Percentiles rank a stretch among this genome's conserved stretches.
These are phyloP conservation scores for Trametes cubensis DNA, from an alignment of 768 basidiomycete species.

Conservation along the genomic window DNA sequence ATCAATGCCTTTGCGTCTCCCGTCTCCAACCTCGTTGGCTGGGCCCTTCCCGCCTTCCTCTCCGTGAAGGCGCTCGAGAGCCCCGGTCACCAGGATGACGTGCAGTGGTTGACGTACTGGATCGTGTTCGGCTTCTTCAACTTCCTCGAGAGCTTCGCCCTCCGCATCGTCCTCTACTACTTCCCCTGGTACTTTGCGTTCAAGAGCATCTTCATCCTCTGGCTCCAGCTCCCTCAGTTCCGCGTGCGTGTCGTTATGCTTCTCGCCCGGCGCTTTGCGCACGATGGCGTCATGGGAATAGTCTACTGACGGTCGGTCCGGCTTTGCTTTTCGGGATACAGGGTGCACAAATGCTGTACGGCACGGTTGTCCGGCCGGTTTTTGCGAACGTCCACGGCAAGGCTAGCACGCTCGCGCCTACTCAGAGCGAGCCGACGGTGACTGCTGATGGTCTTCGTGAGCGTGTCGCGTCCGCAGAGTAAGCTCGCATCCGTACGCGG, in stretches of 20 bases:
- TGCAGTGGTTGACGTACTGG: constrained; percentile 99
- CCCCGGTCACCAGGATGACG: constrained; percentile 80
- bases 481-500: not conserved
- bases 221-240: constrained; percentile 86
- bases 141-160: constrained; percentile 85
- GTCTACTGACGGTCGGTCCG: constrained; percentile 2
- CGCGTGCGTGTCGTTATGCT: constrained; percentile 57
- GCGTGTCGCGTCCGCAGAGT: constrained; percentile 43
- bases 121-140: constrained; percentile 92
- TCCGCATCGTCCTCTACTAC: constrained; percentile 86
- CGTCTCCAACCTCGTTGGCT: constrained; percentile 93
- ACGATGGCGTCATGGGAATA: constrained; percentile 18
- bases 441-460: constrained; percentile 51
- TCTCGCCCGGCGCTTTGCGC: constrained; percentile 18
- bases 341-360: constrained; percentile 88
- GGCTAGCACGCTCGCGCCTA: constrained; percentile 24
- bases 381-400: constrained; percentile 60
- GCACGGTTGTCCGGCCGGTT: constrained; percentile 76
- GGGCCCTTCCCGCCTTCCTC: constrained; percentile 92
- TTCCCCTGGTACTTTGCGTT: constrained; percentile 92
- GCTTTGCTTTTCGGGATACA: constrained; percentile 35
- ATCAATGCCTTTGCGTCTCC: constrained; percentile 92
- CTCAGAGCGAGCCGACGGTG: constrained; percentile 55
- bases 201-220: constrained; percentile 90
- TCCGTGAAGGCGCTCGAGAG: constrained; percentile 93